A percentile compares a stretch with the other conserved stretches of the same genome.
Evolutionary conservation across 2,329 filamentous ascomycete species (phyloP).

Genomic region (Talaromyces albobiverticillius): DNA sequence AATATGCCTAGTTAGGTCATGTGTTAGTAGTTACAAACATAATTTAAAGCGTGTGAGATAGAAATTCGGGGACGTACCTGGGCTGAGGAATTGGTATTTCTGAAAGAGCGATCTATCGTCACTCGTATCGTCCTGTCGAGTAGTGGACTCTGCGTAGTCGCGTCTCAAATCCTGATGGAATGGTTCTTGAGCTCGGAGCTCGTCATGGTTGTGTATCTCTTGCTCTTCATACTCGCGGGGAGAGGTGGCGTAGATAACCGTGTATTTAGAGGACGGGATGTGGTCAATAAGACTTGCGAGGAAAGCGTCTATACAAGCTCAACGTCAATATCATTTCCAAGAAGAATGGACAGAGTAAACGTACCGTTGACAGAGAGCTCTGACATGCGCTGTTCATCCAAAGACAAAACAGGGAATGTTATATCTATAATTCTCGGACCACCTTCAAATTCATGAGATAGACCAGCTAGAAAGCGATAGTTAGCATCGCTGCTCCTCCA

Average conservation of each 20-base stretch:
- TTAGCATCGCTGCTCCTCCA: conserved; percentile 17
- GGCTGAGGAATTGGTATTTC: conserved; percentile 91
- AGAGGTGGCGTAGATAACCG: conserved; percentile 71
- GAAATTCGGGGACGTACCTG: conserved; percentile 56
- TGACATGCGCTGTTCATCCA: conserved; percentile 32
- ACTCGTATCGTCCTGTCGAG: conserved; percentile 36
- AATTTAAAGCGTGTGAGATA: neutral
- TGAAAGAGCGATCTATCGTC: conserved; percentile 61
- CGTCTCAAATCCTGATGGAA: conserved; percentile 75
- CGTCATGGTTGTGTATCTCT: conserved; percentile 31
- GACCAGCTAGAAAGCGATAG: conserved; percentile 30
- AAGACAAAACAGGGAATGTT: conserved; percentile 43
- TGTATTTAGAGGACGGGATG: conserved; percentile 59
- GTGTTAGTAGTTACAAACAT: conserved; percentile 3
- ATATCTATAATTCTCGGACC: conserved; percentile 45
- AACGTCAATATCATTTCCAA: conserved; percentile 10
- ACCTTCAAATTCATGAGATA: conserved; percentile 35
- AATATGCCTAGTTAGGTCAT: conserved; percentile 70
- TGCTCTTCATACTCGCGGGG: conserved; percentile 40
- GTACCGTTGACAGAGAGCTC: conserved; percentile 43
- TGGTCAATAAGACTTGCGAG: conserved; percentile 47
- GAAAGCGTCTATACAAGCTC: conserved; percentile 40
- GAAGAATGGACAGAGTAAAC: neutral
- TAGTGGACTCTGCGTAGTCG: conserved; percentile 42
- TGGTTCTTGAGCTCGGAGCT: conserved; percentile 55